Evolutionary conservation across 345 rosid species (phyloP).

Genomic region (Limnanthes douglasii): DNA sequence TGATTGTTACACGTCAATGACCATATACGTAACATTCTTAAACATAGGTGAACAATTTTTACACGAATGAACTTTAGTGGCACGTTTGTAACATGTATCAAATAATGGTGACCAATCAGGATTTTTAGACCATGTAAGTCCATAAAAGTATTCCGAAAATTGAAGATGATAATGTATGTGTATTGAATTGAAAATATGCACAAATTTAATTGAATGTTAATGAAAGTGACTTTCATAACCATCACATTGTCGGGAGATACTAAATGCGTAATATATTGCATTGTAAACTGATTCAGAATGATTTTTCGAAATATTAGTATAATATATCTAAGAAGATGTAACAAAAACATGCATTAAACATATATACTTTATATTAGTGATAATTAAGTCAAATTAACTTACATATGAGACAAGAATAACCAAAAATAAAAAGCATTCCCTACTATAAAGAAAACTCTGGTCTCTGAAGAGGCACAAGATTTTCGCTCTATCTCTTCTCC

Average conservation of each 20-base stretch:
- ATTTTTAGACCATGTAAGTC: too few relatives aligned
- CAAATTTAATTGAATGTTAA: constrained; percentile 60
- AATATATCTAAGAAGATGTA: constrained; percentile 9
- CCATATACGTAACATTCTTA: too few relatives aligned
- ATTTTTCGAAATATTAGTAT: constrained; percentile 84
- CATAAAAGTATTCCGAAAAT: too few relatives aligned
- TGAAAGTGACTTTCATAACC: constrained; percentile 70
- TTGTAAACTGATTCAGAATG: constrained; percentile 54
- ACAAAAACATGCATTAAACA: constrained; percentile 2
- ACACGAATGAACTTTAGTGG: too few relatives aligned
- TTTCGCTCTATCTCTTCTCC: too few relatives aligned
- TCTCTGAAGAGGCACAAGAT: too few relatives aligned
- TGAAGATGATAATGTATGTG: constrained; percentile 43
- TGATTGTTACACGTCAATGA: too few relatives aligned
- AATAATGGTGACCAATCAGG: too few relatives aligned
- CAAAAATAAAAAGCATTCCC: constrained; percentile 80
- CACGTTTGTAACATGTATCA: too few relatives aligned
- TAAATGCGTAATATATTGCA: constrained; percentile 67
- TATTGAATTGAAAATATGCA: constrained; percentile 60
- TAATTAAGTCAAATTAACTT: constrained; percentile 14
- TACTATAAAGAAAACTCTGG: constrained; percentile 12
- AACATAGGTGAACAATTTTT: too few relatives aligned
- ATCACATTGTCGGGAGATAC: constrained; percentile 36
- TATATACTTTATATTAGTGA: not conserved
- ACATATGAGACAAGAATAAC: constrained; percentile 73